A percentile compares a stretch with the other conserved stretches of the same genome.
Evolutionary conservation across 805 yeast species (phyloP).

Genomic region (Candida hispaniensis): DNA sequence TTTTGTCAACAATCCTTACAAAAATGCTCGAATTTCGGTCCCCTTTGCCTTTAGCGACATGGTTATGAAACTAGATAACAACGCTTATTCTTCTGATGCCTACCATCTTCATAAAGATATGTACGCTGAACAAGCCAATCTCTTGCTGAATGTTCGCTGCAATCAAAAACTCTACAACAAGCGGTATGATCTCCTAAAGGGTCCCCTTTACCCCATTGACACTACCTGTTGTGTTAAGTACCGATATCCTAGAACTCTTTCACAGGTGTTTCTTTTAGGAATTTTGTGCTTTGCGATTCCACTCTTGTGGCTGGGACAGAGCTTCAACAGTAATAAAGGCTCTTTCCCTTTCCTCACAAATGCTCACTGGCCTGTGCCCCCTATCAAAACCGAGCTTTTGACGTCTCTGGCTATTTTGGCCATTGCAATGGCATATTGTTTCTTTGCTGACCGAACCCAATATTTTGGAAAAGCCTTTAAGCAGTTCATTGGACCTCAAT

Average conservation of each 20-base stretch:
- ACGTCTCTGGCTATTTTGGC: conserved; percentile 15
- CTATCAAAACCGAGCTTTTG: conserved; percentile 8
- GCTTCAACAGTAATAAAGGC: conserved; percentile 4
- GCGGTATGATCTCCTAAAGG: conserved; percentile 1
- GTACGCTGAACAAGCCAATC: conserved; percentile 19
- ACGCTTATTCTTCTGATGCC: conserved; percentile 18
- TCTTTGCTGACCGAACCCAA: conserved; percentile 21
- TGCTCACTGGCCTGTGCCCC: conserved; percentile 12
- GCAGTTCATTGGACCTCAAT: conserved; percentile 19
- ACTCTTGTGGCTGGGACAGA: conserved; percentile 10
- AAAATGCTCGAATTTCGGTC: conserved; percentile 18
- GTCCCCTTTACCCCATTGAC: conserved; percentile 19
- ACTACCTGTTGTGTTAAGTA: conserved; percentile 22
- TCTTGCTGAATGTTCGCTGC: conserved; percentile 21
- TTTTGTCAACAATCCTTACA: conserved; percentile 16
- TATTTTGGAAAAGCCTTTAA: conserved; percentile 20
- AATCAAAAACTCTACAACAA: conserved; percentile 19
- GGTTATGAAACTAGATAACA: conserved; percentile 15
- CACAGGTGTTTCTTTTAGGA: conserved; percentile 6
- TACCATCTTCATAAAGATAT: conserved; percentile 19
- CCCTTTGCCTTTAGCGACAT: conserved; percentile 20
- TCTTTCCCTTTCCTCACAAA: conserved; percentile 15
- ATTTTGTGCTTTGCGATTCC: conserved; percentile 16
- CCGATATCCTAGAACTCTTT: conserved; percentile 16
- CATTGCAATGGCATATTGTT: conserved; percentile 19